A percentile compares a stretch with the other conserved stretches of the same genome.
phyloP scores from a whole-genome alignment of 176 grass and related monocot genomes.

The Carex kokanica region DNA sequence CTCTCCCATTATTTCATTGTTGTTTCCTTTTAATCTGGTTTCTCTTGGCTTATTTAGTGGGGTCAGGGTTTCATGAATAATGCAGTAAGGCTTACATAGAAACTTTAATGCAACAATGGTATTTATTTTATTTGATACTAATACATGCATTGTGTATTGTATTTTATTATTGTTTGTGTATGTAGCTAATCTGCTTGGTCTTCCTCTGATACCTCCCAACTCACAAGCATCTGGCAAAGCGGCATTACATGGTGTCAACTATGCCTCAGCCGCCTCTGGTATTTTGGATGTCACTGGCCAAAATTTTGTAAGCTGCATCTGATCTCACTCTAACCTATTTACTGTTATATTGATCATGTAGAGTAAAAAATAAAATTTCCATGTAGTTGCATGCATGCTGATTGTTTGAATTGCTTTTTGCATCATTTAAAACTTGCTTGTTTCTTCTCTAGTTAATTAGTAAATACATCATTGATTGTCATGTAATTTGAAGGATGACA shows the following conservation, averaged over 20 bases:
- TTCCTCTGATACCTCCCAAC: conserved; percentile 73
- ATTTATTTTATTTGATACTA: neutral
- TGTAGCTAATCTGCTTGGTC: conserved; percentile 72
- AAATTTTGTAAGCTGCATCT: conserved; percentile 58
- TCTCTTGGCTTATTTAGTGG: neutral
- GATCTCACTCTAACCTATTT: neutral
- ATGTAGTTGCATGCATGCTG: neutral
- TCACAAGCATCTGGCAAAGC: conserved; percentile 46
- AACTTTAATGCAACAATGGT: neutral
- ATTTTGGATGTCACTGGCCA: conserved; percentile 87
- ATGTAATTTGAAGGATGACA: neutral
- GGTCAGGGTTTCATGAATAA: neutral
- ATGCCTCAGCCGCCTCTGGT: conserved; percentile 77
- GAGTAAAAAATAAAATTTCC: neutral
- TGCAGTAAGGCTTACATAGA: neutral
- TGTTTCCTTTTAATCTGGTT: neutral
- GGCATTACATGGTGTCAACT: conserved; percentile 80
- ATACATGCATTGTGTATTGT: neutral
- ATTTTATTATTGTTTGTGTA: neutral
- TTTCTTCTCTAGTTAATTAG: neutral
- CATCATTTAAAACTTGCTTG: neutral
- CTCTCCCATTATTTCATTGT: neutral
- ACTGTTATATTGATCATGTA: neutral
- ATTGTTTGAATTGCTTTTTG: neutral
- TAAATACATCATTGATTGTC: neutral